phyloP scores from a whole-genome alignment of 2,329 filamentous ascomycete genomes.

The Pseudocercospora macadamiae region DNA sequence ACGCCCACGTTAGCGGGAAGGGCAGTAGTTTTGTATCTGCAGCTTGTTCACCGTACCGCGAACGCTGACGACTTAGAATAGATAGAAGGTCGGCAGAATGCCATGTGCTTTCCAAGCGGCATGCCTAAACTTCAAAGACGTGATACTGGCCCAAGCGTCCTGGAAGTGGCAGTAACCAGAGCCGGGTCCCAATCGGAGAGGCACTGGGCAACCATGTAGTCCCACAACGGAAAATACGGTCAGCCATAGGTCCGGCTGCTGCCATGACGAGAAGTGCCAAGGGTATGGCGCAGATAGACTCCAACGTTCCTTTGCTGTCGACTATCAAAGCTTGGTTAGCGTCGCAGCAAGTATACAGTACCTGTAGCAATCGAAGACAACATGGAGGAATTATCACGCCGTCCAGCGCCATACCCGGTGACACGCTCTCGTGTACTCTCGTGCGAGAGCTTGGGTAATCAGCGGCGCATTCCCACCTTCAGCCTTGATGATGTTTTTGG shows the following conservation, averaged over 20 bases:
- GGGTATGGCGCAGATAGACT: neutral
- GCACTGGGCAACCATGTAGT: neutral
- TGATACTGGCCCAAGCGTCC: constrained; percentile 10
- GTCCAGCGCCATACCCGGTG: too few species aligned
- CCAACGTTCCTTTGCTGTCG: neutral
- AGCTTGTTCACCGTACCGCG: neutral
- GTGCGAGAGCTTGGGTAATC: neutral
- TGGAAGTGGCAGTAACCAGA: constrained; percentile 9
- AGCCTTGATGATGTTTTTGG: neutral
- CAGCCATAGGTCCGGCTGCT: neutral
- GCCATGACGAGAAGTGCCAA: neutral
- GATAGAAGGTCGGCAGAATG: constrained; percentile 2
- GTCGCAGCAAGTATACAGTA: neutral
- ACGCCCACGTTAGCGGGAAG: neutral
- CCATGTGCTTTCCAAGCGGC: constrained; percentile 2
- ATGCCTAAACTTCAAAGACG: neutral
- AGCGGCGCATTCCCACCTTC: neutral
- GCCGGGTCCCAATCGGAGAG: neutral
- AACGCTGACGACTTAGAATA: constrained; percentile 1
- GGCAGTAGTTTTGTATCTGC: constrained; percentile 11
- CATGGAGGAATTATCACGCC: neutral
- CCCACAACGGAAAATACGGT: neutral
- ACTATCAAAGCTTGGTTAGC: neutral
- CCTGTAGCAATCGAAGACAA: neutral
- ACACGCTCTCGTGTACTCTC: neutral